Base-by-base conservation (phyloP, 257 asterid genomes). In the Eucommia ulmoides region DNA sequence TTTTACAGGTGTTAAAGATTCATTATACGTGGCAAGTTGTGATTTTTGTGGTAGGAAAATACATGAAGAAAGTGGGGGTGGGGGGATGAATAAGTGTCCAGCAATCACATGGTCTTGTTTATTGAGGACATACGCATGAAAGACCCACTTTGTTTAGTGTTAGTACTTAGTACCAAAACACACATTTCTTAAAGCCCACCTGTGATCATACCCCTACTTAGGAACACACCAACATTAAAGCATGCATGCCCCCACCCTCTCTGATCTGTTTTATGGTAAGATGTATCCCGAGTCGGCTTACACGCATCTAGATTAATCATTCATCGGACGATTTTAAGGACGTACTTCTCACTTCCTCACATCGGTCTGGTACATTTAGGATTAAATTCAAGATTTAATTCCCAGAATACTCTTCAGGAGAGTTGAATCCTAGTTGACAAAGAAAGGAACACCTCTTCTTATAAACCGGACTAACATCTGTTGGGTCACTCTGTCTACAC, bases 71-170 rank as follows among this genome's bases (percentile, higher is more conserved):
- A 1, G n/a, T 35, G 44, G 2, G n/a, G n/a, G 11, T 35, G n/a
- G 44, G 44, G 44, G n/a, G 0, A 18, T 0, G 38, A 12, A 64
- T 53, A 45, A 65, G 72, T 49, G 25, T 51, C 63, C 56, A 53
- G 65, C 61, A 56, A 56, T 65, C 76, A 70, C 76, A 65, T 70
- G 72, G 55, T 50, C 25, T 49, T 70, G 76, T 57, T 33, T 45
- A 50, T 45, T 35, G 63, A 70, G 60, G n/a, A 57, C 69, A 65
- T 52, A 49, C 52, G 65, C 76, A 65, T 24, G 51, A 41, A 56
- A 51, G 76, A 55, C 65, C 76, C 68, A 61, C 62, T 41, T 20
- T 26, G 56, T n/a, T n/a, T n/a, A n/a, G n/a, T n/a, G n/a, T n/a
- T n/a, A n/a, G n/a, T n/a, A n/a, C n/a, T 54, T 57, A 44, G 69